These are phyloP conservation scores for Solanum appendiculatum DNA, from an alignment of 257 asterid species.

Conservation along the genomic window DNA sequence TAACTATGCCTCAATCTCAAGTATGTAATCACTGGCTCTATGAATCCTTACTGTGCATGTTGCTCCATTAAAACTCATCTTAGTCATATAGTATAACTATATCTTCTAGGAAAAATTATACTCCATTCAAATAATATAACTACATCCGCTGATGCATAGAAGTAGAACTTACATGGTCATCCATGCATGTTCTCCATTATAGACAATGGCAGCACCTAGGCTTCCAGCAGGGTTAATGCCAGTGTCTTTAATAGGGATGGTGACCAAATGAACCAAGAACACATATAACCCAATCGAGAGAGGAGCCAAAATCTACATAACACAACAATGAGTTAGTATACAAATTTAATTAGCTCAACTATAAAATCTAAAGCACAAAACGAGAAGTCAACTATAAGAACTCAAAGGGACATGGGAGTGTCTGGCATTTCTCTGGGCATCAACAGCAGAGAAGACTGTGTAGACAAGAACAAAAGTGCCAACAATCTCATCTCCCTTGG, in stretches of 20 bases:
- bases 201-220: conserved; percentile 62
- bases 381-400: background rate
- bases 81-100: background rate
- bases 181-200: conserved; percentile 53
- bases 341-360: background rate
- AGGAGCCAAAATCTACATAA: conserved; percentile 58
- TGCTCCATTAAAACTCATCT: background rate
- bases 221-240: conserved; percentile 66
- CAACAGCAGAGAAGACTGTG: conserved; percentile 68
- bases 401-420: conserved; percentile 65
- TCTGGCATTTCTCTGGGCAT: conserved; percentile 80
- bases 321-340: background rate
- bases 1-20: background rate
- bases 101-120: background rate
- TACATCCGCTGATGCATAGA: background rate
- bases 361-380: background rate
- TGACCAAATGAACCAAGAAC: conserved; percentile 69
- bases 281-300: conserved; percentile 70
- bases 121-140: background rate
- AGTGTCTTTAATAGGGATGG: conserved; percentile 62
- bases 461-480: conserved; percentile 68
- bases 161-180: conserved; percentile 47
- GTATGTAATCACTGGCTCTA: background rate
- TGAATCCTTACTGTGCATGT: background rate
- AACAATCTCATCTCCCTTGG: conserved; percentile 61